These are phyloP conservation scores for Suaeda aralocaspica DNA, from an alignment of 148 eudicot genomes.

Conservation along the genomic window DNA sequence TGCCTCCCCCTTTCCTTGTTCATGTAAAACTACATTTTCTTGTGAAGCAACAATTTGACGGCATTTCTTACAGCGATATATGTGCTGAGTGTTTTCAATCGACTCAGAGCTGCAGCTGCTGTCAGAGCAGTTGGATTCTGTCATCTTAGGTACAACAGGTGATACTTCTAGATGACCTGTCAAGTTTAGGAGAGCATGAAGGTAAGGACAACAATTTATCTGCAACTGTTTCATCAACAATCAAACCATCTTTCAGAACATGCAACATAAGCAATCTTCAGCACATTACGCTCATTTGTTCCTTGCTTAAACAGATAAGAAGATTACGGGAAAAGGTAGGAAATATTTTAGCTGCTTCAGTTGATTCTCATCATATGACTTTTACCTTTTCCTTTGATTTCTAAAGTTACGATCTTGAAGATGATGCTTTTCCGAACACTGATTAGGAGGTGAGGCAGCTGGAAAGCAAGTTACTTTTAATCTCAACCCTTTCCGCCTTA, in stretches of 20 bases:
- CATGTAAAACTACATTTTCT: constrained; percentile 51
- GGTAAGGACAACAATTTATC: neutral
- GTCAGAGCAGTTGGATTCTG: constrained; percentile 27
- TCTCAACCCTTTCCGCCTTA: neutral
- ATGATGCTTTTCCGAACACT: neutral
- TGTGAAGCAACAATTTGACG: constrained; percentile 74
- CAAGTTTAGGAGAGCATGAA: neutral
- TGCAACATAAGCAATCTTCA: neutral
- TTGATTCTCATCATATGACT: neutral
- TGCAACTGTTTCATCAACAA: neutral
- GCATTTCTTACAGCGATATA: constrained; percentile 74
- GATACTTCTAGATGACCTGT: constrained; percentile 5
- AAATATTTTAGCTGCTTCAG: neutral
- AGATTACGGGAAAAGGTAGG: neutral
- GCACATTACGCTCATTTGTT: neutral
- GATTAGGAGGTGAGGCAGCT: neutral
- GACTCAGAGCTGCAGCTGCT: too few relatives aligned
- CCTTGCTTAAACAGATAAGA: neutral
- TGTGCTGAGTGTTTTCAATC: constrained; percentile 30
- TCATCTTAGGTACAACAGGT: constrained; percentile 13
- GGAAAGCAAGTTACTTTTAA: neutral
- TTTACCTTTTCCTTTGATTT: neutral
- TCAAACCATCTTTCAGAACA: neutral
- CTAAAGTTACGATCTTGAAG: neutral
- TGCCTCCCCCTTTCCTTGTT: constrained; percentile 49